A percentile compares a stretch with the other conserved stretches of the same genome.
phyloP scores from a whole-genome alignment of 2,329 filamentous ascomycete species.

The Colletotrichum higginsianum region DNA sequence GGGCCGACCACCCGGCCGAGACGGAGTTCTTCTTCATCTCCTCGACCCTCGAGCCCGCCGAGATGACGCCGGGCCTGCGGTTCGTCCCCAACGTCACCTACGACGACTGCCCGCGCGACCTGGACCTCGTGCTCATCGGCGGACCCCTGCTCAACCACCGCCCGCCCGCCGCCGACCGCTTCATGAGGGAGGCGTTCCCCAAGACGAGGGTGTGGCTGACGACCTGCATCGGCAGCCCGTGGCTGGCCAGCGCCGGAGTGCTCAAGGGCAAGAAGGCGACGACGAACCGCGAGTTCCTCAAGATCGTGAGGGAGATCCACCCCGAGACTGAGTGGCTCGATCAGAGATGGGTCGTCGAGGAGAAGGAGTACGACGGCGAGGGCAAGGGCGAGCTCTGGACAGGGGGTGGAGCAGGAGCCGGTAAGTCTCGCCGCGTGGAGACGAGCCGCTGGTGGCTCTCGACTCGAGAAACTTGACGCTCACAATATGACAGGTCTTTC shows the following conservation, averaged over 20 bases:
- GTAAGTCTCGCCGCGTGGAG: conserved; percentile 43
- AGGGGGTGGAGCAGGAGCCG: conserved; percentile 54
- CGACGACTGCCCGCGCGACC: conserved; percentile 56
- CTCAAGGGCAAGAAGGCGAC: conserved; percentile 56
- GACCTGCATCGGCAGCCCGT: conserved; percentile 56
- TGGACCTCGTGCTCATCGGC: conserved; percentile 57
- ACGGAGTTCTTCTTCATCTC: conserved; percentile 57
- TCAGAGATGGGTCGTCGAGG: conserved; percentile 56
- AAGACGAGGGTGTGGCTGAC: conserved; percentile 54
- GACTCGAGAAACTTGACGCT: not conserved
- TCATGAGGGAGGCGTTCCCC: conserved; percentile 54
- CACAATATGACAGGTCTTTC: not conserved
- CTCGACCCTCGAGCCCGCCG: conserved; percentile 50
- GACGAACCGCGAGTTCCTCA: conserved; percentile 53
- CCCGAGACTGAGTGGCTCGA: conserved; percentile 55
- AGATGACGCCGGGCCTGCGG: conserved; percentile 50
- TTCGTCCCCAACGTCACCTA: conserved; percentile 57
- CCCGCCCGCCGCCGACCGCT: conserved; percentile 51
- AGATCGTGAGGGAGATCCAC: conserved; percentile 47
- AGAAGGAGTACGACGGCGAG: conserved; percentile 48
- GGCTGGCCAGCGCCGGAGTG: conserved; percentile 55
- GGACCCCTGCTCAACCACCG: conserved; percentile 52
- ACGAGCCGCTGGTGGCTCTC: too few relatives aligned
- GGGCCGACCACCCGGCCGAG: conserved; percentile 46
- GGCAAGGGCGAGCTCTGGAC: conserved; percentile 55